Conservation (phyloP, 1,284 basidiomycete species). For the Cryptococcus floricola region DNA sequence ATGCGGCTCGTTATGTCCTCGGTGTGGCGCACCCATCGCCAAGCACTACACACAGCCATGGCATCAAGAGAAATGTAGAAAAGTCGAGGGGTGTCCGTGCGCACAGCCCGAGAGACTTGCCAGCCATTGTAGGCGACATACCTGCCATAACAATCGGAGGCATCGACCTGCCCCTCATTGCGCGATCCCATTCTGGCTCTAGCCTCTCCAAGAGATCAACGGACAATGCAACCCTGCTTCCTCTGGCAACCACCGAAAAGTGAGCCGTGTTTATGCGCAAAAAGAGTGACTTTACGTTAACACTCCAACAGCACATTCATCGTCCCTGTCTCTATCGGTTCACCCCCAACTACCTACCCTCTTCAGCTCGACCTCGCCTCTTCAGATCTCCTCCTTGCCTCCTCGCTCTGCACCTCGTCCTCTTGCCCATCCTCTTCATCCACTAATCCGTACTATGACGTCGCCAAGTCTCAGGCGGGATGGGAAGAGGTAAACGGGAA, state of each 20-base stretch:
- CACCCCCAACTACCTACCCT: constrained; percentile 35
- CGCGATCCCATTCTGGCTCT: background rate
- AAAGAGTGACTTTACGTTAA: background rate
- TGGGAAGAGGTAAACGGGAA: constrained; percentile 31
- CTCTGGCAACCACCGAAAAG: constrained; percentile 15
- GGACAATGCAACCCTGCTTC: constrained; percentile 13
- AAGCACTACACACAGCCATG: too few species aligned
- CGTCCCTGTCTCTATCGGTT: constrained; percentile 37
- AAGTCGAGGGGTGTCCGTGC: too few species aligned
- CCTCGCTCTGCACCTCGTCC: constrained; percentile 28
- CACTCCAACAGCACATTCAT: constrained; percentile 31
- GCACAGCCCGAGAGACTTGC: too few species aligned
- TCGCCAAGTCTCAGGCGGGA: constrained; percentile 17
- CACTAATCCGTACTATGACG: constrained; percentile 35
- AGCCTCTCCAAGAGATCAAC: constrained; percentile 3
- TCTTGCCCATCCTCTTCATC: constrained; percentile 25
- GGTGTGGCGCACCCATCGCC: too few species aligned
- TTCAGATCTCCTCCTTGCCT: constrained; percentile 42
- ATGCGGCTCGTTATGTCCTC: too few species aligned
- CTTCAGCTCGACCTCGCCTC: constrained; percentile 45
- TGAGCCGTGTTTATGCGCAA: constrained; percentile 6
- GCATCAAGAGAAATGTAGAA: too few species aligned
- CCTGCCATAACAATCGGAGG: constrained; percentile 2
- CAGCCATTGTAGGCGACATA: too few species aligned
- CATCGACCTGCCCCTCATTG: constrained; percentile 7